Conservation (phyloP, 1,284 basidiomycete species). For the Irpex lacteus region DNA sequence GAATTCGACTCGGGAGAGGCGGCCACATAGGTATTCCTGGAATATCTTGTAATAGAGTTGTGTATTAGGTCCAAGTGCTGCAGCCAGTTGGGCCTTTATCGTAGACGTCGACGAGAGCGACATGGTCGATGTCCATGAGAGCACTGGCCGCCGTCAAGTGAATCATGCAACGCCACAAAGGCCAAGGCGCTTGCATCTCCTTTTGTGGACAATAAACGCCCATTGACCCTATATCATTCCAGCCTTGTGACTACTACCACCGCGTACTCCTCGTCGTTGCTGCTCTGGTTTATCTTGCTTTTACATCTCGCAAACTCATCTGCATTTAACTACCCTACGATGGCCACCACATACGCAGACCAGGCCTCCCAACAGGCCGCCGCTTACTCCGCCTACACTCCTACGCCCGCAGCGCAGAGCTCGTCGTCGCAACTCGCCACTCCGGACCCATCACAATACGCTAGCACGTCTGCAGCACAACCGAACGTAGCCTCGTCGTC, state of each 20-base stretch:
- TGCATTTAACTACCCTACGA: neutral
- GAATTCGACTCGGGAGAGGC: constrained; percentile 70
- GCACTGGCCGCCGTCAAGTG: neutral
- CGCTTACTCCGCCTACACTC: constrained; percentile 12
- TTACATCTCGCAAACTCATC: neutral
- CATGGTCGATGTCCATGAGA: constrained; percentile 37
- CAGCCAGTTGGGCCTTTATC: constrained; percentile 64
- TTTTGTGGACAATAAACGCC: neutral
- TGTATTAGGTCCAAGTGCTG: constrained; percentile 59
- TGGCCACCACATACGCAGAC: constrained; percentile 13
- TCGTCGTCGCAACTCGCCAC: constrained; percentile 17
- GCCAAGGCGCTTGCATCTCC: neutral
- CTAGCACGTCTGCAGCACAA: constrained; percentile 20
- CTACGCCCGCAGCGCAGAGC: neutral
- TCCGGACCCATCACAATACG: constrained; percentile 25
- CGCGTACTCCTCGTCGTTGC: neutral
- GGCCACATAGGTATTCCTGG: constrained; percentile 63
- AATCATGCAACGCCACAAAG: neutral
- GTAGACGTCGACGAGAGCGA: constrained; percentile 74
- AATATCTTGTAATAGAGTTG: constrained; percentile 60
- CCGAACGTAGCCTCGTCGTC: neutral
- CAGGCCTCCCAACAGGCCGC: constrained; percentile 7
- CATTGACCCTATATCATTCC: neutral
- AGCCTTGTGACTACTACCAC: too few species aligned
- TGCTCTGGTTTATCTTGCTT: neutral